These are phyloP conservation scores for Mariannaea sp. DNA, from an alignment of 2,329 filamentous ascomycete species.

Conservation along the genomic window DNA sequence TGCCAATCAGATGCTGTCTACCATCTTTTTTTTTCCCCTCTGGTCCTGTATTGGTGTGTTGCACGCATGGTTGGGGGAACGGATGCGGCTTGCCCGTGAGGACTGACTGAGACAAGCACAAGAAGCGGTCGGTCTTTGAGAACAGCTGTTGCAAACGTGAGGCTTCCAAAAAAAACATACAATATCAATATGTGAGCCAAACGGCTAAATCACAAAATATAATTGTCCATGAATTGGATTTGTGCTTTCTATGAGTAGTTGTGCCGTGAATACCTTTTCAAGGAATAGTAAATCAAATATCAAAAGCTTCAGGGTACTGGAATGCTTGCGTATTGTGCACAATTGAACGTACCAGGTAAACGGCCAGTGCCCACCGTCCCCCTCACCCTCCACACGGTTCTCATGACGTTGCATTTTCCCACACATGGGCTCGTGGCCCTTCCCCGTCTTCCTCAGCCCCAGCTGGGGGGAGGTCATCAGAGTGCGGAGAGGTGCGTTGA, in stretches of 20 bases:
- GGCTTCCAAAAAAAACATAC: neutral
- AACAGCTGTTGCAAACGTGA: constrained; percentile 1
- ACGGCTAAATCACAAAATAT: constrained; percentile 3
- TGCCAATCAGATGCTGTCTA: constrained; percentile 12
- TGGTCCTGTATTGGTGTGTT: too few species aligned
- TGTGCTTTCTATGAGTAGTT: too few species aligned
- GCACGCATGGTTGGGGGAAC: too few species aligned
- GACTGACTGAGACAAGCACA: too few species aligned
- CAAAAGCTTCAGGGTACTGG: too few species aligned
- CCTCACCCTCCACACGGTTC: constrained; percentile 12
- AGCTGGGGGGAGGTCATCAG: constrained; percentile 20
- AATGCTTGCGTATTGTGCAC: too few species aligned
- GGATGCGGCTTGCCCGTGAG: neutral
- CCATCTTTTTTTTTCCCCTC: neutral
- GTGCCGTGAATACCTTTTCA: too few species aligned
- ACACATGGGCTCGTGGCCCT: constrained; percentile 25
- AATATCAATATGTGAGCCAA: constrained; percentile 3
- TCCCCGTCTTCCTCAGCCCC: constrained; percentile 26
- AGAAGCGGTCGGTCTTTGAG: neutral
- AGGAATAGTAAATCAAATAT: too few species aligned
- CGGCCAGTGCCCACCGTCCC: too few species aligned
- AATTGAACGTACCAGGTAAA: too few species aligned
- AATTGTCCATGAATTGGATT: neutral
- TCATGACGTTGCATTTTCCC: constrained; percentile 37
- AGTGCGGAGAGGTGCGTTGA: neutral